Percentiles rank a stretch among this genome's conserved stretches.
Evolutionary conservation across 2,329 filamentous ascomycete species (phyloP).

Genomic region (Pyrenophora seminiperda): DNA sequence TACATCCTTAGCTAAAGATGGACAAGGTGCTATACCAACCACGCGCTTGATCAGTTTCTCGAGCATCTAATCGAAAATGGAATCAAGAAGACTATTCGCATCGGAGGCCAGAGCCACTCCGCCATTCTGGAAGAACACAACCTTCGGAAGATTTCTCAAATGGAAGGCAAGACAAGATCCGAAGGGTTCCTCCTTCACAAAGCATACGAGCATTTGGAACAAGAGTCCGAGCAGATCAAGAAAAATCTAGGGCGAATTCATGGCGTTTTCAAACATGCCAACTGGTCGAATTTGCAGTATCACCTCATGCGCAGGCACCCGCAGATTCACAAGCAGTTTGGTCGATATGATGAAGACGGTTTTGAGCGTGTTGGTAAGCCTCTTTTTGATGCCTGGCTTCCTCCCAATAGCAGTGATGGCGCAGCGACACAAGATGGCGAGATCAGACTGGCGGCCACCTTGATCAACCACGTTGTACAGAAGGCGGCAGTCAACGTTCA

Average conservation of each 20-base stretch:
- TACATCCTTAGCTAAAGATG: too few species aligned
- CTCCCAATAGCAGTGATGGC: too few species aligned
- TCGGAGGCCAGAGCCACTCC: slow-evolving; percentile 65
- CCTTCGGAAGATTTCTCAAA: slow-evolving; percentile 47
- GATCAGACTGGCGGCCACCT: too few species aligned
- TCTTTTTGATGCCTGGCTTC: slow-evolving; percentile 36
- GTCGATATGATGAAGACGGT: slow-evolving; percentile 17
- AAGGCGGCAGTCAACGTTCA: slow-evolving; percentile 17
- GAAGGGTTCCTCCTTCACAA: slow-evolving; percentile 19
- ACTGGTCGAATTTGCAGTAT: too few species aligned
- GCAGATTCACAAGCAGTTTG: slow-evolving; percentile 28
- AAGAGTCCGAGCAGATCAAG: slow-evolving; percentile 15
- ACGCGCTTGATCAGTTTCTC: slow-evolving; percentile 63
- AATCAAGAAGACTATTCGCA: slow-evolving; percentile 61
- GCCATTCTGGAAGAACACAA: slow-evolving; percentile 58
- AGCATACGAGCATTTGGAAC: too few species aligned
- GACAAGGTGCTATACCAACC: slow-evolving; percentile 60
- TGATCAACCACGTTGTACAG: slow-evolving; percentile 8
- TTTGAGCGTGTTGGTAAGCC: slow-evolving; percentile 26
- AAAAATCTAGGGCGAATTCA: slow-evolving; percentile 23
- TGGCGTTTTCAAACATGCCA: too few species aligned
- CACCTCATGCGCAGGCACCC: slow-evolving; percentile 26
- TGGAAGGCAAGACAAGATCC: slow-evolving; percentile 25
- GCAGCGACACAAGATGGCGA: too few species aligned
- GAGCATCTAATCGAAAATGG: slow-evolving; percentile 61